phyloP scores from a whole-genome alignment of 345 rosid species.

The Raphanus raphanistrum region DNA sequence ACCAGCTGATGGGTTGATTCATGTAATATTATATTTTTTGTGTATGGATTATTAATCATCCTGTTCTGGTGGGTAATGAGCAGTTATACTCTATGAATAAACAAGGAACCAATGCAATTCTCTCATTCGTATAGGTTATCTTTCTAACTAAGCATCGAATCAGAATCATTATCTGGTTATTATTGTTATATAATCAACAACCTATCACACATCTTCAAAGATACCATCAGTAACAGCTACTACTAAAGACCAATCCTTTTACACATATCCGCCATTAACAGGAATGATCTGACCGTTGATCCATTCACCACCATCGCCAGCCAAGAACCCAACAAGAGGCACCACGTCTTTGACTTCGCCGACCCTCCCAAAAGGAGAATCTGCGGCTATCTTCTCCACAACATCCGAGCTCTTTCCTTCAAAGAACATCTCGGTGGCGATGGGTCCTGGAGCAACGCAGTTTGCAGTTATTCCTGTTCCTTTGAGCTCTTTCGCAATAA shows the following conservation, averaged over 20 bases:
- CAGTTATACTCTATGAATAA: not conserved
- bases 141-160: not conserved
- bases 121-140: not conserved
- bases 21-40: no score
- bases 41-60: not conserved
- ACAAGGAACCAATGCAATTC: not conserved
- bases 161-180: not conserved
- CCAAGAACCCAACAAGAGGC: conserved; percentile 53
- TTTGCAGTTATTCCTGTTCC: conserved; percentile 53
- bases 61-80: no score
- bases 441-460: conserved; percentile 54
- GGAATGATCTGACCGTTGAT: conserved; percentile 48
- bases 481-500: conserved; percentile 54
- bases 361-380: conserved; percentile 40
- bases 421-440: conserved; percentile 50
- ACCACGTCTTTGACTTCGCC: conserved; percentile 46
- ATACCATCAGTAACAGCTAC: not conserved
- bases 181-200: not conserved
- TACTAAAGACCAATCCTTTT: not conserved
- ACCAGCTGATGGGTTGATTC: not conserved
- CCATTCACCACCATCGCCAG: conserved; percentile 53
- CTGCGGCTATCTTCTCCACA: conserved; percentile 35
- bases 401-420: conserved; percentile 41
- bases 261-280: conserved; percentile 45
- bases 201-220: not conserved